A percentile compares a stretch with the other conserved stretches of the same genome.
phyloP scores from a whole-genome alignment of 1,139 yeast species.

The Lodderomyces parapsilosis region DNA sequence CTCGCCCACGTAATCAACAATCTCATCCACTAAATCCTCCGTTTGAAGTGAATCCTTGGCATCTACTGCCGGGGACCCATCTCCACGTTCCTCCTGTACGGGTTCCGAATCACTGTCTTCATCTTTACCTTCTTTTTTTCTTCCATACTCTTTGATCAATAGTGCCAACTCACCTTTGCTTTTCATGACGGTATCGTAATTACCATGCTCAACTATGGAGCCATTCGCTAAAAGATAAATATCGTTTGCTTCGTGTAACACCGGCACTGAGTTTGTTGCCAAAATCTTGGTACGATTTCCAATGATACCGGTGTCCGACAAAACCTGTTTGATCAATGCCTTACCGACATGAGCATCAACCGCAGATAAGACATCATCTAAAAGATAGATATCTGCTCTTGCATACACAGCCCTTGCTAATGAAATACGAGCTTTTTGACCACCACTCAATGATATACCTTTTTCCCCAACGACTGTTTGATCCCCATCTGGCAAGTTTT shows the following conservation, averaged over 20 bases:
- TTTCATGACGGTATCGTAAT: constrained; percentile 29
- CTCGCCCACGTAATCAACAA: constrained; percentile 19
- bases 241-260: constrained; percentile 27
- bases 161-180: constrained; percentile 26
- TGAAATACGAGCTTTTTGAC: constrained; percentile 39
- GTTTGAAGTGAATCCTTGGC: constrained; percentile 8
- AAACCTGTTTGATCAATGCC: constrained; percentile 28
- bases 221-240: constrained; percentile 27
- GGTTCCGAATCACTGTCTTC: constrained; percentile 40
- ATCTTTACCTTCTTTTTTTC: constrained; percentile 20
- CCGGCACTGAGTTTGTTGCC: constrained; percentile 34
- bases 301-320: constrained; percentile 27
- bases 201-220: constrained; percentile 30
- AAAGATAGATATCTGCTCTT: constrained; percentile 34
- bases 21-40: constrained; percentile 21
- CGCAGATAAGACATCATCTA: constrained; percentile 37
- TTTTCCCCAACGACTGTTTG: constrained; percentile 40
- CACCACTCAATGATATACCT: constrained; percentile 41
- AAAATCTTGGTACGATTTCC: constrained; percentile 30
- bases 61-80: background rate
- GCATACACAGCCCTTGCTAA: constrained; percentile 41
- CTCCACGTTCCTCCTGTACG: constrained; percentile 15
- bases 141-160: constrained; percentile 29
- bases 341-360: constrained; percentile 38
- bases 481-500: constrained; percentile 36